A percentile compares a stretch with the other conserved stretches of the same genome.
Evolutionary conservation across 371 early-diverging fungal genomes (phyloP).

Genomic region (Apophysomyces elegans): DNA sequence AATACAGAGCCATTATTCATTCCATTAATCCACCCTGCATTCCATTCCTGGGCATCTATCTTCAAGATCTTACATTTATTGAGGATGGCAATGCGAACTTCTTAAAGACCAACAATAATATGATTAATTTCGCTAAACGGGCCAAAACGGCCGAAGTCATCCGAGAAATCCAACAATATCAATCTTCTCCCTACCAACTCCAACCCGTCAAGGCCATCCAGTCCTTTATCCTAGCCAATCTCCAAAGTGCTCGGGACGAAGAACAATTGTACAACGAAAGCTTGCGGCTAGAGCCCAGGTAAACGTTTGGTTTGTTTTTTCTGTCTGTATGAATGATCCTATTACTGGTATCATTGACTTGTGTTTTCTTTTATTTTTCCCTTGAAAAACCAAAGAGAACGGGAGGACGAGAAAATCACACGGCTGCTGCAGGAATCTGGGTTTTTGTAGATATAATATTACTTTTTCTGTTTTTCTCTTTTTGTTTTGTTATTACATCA

Average conservation of each 20-base stretch:
- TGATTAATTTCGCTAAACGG: constrained; percentile 92
- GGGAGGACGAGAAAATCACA: constrained; percentile 82
- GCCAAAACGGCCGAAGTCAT: constrained; percentile 89
- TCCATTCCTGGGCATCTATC: constrained; percentile 87
- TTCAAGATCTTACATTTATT: constrained; percentile 92
- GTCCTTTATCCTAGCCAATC: constrained; percentile 66
- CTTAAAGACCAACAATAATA: constrained; percentile 47
- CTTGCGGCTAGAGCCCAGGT: constrained; percentile 82
- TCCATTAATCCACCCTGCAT: constrained; percentile 89
- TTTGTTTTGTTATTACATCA: not conserved
- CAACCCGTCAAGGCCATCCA: constrained; percentile 83
- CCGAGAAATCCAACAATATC: constrained; percentile 90
- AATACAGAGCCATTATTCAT: constrained; percentile 84
- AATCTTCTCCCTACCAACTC: constrained; percentile 75
- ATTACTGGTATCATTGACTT: not conserved
- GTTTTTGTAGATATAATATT: constrained; percentile 55
- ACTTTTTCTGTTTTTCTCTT: not conserved
- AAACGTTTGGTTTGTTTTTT: not conserved
- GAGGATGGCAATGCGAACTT: constrained; percentile 85
- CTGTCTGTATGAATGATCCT: not conserved
- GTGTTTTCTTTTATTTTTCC: not conserved
- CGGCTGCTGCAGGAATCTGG: constrained; percentile 77
- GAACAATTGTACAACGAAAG: constrained; percentile 73
- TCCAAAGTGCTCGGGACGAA: constrained; percentile 57
- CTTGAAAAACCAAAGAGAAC: constrained; percentile 47